Evolutionary conservation across 495 filamentous ascomycete species (phyloP).

Genomic region (Bombardia bombarda): DNA sequence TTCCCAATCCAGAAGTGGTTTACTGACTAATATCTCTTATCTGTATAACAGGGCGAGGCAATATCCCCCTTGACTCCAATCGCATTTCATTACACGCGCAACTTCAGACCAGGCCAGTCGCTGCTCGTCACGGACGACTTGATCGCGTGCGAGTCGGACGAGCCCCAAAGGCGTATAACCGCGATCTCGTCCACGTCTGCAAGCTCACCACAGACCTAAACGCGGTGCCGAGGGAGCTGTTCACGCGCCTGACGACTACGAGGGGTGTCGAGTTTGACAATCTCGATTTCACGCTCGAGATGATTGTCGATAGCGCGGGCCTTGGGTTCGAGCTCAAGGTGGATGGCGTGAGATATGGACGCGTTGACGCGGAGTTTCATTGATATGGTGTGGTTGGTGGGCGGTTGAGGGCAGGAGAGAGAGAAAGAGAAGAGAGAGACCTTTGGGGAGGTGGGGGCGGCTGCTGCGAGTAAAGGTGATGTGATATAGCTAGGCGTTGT

Average conservation of each 20-base stretch:
- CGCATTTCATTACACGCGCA: conserved; percentile 71
- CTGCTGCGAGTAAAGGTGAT: no score
- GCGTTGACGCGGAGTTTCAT: conserved; percentile 65
- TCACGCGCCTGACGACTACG: conserved; percentile 62
- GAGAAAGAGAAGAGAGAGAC: no score
- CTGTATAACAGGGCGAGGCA: conserved; percentile 47
- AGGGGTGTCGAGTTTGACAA: conserved; percentile 67
- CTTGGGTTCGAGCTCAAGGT: conserved; percentile 67
- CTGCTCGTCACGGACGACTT: conserved; percentile 65
- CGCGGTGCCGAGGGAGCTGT: conserved; percentile 57
- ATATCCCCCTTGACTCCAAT: conserved; percentile 59
- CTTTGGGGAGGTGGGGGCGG: no score
- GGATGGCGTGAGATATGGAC: conserved; percentile 62
- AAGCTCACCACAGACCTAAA: conserved; percentile 68
- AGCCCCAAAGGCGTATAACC: conserved; percentile 51
- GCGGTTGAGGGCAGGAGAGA: not conserved
- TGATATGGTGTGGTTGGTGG: conserved; percentile 4
- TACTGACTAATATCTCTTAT: no score
- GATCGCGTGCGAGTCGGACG: conserved; percentile 59
- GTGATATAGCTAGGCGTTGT: no score
- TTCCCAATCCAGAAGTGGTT: no score
- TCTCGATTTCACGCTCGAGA: conserved; percentile 66
- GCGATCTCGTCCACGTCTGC: conserved; percentile 57
- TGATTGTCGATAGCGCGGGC: conserved; percentile 65
- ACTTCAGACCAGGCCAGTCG: conserved; percentile 61